A percentile compares a stretch with the other conserved stretches of the same genome.
These are phyloP conservation scores for Arthrobotrys conoides DNA, from an alignment of 2,329 filamentous ascomycete species.

Conservation along the genomic window DNA sequence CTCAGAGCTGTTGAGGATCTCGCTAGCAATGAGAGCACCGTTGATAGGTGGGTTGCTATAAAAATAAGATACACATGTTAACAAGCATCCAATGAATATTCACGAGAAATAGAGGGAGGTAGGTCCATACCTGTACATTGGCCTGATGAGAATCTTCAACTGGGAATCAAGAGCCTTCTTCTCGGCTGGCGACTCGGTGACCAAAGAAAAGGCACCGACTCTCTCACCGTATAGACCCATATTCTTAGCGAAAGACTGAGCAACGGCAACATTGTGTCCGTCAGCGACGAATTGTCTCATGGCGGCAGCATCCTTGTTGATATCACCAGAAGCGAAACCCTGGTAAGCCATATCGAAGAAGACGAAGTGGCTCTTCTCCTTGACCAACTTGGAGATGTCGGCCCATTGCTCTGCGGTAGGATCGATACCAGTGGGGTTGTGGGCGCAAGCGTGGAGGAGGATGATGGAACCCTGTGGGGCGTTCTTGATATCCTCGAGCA, in stretches of 20 bases:
- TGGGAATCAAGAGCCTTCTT: slow-evolving; percentile 82
- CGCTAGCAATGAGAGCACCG: slow-evolving; percentile 87
- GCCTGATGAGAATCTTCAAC: slow-evolving; percentile 92
- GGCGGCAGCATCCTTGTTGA: slow-evolving; percentile 88
- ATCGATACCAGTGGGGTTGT: slow-evolving; percentile 98
- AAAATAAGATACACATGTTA: background rate
- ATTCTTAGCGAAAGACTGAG: slow-evolving; percentile 80
- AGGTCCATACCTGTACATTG: slow-evolving; percentile 80
- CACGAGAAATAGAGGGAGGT: background rate
- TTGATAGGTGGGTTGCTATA: slow-evolving; percentile 86
- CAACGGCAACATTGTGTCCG: slow-evolving; percentile 71
- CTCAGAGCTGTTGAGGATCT: slow-evolving; percentile 83
- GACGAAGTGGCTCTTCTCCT: slow-evolving; percentile 86
- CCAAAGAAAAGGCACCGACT: slow-evolving; percentile 94
- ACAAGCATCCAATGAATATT: background rate
- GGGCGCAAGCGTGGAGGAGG: slow-evolving; percentile 93
- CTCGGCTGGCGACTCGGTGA: slow-evolving; percentile 79
- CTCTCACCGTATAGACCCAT: slow-evolving; percentile 99
- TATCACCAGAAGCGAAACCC: slow-evolving; percentile 93
- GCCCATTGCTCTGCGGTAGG: slow-evolving; percentile 95
- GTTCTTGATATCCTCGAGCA: slow-evolving; percentile 78
- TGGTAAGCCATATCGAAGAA: slow-evolving; percentile 99
- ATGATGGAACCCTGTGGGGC: slow-evolving; percentile 87
- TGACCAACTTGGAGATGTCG: slow-evolving; percentile 83
- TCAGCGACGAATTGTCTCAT: slow-evolving; percentile 91